These are phyloP conservation scores for Boletus coccyginus DNA, from an alignment of 768 basidiomycete genomes.

Conservation along the genomic window DNA sequence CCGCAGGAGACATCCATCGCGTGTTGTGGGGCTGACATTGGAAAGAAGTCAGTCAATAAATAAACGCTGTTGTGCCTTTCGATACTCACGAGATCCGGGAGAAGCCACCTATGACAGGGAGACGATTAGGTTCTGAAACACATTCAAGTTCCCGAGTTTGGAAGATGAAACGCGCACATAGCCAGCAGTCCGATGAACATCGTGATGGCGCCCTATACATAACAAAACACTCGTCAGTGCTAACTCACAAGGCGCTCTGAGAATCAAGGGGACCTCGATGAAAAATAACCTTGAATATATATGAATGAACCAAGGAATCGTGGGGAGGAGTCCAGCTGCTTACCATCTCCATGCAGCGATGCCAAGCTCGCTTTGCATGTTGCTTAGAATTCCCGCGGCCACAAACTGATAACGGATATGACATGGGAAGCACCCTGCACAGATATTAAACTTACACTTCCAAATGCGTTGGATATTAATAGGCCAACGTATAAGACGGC, in stretches of 20 bases:
- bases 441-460: slow-evolving; percentile 43
- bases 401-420: slow-evolving; percentile 43
- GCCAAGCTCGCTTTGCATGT: slow-evolving; percentile 66
- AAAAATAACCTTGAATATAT: slow-evolving; percentile 55
- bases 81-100: slow-evolving; percentile 55
- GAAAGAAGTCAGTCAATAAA: not conserved
- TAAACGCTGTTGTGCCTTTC: not conserved
- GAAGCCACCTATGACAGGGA: slow-evolving; percentile 41
- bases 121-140: not conserved
- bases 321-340: slow-evolving; percentile 7
- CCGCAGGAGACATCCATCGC: slow-evolving; percentile 50
- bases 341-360: slow-evolving; percentile 72
- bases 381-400: slow-evolving; percentile 69
- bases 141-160: too few relatives aligned
- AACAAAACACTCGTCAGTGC: not conserved
- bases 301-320: not conserved
- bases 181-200: slow-evolving; percentile 53
- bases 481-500: slow-evolving; percentile 59
- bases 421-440: not conserved
- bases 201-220: slow-evolving; percentile 56
- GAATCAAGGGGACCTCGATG: slow-evolving; percentile 48
- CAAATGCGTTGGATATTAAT: slow-evolving; percentile 66
- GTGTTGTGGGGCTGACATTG: slow-evolving; percentile 56
- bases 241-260: not conserved
- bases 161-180: slow-evolving; percentile 37